These are phyloP conservation scores for Botrytis cinerea DNA, from an alignment of 2,329 filamentous ascomycete genomes.

Conservation along the genomic window DNA sequence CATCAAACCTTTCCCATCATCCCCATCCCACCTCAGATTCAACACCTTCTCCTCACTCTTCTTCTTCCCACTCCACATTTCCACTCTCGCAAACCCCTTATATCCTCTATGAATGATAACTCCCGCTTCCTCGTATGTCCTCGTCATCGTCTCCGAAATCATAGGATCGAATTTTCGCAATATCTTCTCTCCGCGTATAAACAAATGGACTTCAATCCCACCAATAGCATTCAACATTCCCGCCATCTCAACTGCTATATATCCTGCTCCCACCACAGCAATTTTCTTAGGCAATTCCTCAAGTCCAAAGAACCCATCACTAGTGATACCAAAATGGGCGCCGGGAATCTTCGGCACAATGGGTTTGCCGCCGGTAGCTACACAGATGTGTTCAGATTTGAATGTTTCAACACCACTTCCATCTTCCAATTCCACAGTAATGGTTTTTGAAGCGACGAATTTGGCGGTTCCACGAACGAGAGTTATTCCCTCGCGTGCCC, in stretches of 20 bases:
- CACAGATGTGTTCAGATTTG: slow-evolving; percentile 50
- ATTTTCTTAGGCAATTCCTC: slow-evolving; percentile 52
- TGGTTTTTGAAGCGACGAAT: slow-evolving; percentile 48
- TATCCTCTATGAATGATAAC: slow-evolving; percentile 51
- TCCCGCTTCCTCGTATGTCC: slow-evolving; percentile 51
- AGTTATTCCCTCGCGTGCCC: slow-evolving; percentile 52
- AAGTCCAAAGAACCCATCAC: slow-evolving; percentile 53
- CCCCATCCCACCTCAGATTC: slow-evolving; percentile 44
- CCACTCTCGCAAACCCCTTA: slow-evolving; percentile 50
- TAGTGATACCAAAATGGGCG: slow-evolving; percentile 52
- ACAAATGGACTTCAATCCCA: slow-evolving; percentile 53
- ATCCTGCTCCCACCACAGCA: slow-evolving; percentile 51
- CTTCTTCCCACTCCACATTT: slow-evolving; percentile 34
- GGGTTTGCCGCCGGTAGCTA: slow-evolving; percentile 51
- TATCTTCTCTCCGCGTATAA: slow-evolving; percentile 51
- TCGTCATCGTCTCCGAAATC: slow-evolving; percentile 53
- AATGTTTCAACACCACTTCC: slow-evolving; percentile 45
- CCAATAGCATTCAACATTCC: slow-evolving; percentile 50
- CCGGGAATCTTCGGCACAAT: slow-evolving; percentile 46
- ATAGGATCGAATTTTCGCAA: slow-evolving; percentile 55
- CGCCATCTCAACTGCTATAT: slow-evolving; percentile 45
- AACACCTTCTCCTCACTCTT: slow-evolving; percentile 48
- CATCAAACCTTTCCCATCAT: slow-evolving; percentile 47
- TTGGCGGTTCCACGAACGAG: slow-evolving; percentile 51
- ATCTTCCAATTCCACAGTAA: slow-evolving; percentile 48